Conservation (phyloP, 352 stramenopile species). For the Phytophthora rubi region DNA sequence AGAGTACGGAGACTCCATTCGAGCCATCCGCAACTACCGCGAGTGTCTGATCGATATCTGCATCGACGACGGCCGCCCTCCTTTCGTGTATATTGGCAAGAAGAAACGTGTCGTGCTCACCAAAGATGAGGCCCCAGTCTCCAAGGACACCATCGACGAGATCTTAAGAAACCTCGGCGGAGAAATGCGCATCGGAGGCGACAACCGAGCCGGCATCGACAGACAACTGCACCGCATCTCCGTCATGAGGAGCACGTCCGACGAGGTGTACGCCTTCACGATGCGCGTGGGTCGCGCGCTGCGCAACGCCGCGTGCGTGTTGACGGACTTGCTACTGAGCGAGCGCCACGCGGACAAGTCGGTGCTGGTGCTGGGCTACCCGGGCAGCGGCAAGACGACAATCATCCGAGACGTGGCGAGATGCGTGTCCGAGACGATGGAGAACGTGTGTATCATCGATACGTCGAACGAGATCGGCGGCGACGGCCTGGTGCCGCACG, state of each 20-base stretch:
- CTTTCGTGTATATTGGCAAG: constrained; percentile 39
- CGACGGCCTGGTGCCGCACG: constrained; percentile 80
- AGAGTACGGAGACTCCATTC: constrained; percentile 33
- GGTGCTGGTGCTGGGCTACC: constrained; percentile 68
- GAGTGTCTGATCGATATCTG: constrained; percentile 45
- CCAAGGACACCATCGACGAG: constrained; percentile 55
- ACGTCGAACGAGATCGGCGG: constrained; percentile 92
- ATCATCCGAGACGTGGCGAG: constrained; percentile 83
- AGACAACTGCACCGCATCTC: constrained; percentile 83
- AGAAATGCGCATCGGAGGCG: constrained; percentile 59
- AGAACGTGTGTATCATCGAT: constrained; percentile 91
- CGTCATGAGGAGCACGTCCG: constrained; percentile 62
- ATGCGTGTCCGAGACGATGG: constrained; percentile 56
- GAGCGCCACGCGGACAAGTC: constrained; percentile 49
- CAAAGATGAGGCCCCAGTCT: constrained; percentile 34
- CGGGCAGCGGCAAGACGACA: constrained; percentile 86
- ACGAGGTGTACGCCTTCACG: constrained; percentile 71
- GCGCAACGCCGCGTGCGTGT: constrained; percentile 56
- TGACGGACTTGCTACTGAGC: constrained; percentile 74
- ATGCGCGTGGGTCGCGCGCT: constrained; percentile 81
- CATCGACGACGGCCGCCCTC: constrained; percentile 42
- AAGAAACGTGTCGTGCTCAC: constrained; percentile 36
- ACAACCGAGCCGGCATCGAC: constrained; percentile 84
- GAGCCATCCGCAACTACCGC: constrained; percentile 24
- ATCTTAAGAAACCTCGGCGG: constrained; percentile 53